Percentiles rank a stretch among this genome's conserved stretches.
Evolutionary conservation across 305 asterid species (phyloP).

Genomic region (Striga hermonthica): DNA sequence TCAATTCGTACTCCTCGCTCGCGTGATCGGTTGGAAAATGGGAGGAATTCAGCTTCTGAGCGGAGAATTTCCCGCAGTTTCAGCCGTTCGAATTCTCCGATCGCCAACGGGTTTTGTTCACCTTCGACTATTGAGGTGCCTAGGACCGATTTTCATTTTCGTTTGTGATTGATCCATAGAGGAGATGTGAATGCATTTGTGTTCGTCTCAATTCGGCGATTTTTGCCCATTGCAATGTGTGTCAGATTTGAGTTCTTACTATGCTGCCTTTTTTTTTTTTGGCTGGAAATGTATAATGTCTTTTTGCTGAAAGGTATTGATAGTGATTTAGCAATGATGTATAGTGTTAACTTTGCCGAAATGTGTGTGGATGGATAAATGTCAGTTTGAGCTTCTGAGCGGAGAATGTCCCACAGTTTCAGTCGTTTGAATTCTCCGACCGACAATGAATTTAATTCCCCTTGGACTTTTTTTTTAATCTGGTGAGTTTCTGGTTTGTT

Average conservation of each 20-base stretch:
- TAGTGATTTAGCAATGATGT: no score
- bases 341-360: no score
- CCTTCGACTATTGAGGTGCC: constrained; percentile 52
- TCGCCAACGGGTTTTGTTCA: constrained; percentile 65
- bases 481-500: constrained; percentile 1
- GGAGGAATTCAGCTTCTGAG: constrained; percentile 50
- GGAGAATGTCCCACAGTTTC: constrained; percentile 57
- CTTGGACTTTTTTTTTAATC: constrained; percentile 38
- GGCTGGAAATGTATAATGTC: no score
- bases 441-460: constrained; percentile 65
- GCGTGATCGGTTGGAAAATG: constrained; percentile 46
- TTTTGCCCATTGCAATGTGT: no score
- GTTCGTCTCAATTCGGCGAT: no score
- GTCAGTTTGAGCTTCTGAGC: constrained; percentile 52
- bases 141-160: no score
- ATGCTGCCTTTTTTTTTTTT: constrained; percentile 7
- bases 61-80: constrained; percentile 59
- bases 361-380: no score
- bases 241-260: no score
- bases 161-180: no score
- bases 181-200: no score
- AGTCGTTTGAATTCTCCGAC: constrained; percentile 52
- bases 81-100: constrained; percentile 51
- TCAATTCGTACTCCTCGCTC: constrained; percentile 48
- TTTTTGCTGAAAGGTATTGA: no score